These are phyloP conservation scores for Podospora bellae-mahoneyi DNA, from an alignment of 495 filamentous ascomycete species.

Conservation along the genomic window DNA sequence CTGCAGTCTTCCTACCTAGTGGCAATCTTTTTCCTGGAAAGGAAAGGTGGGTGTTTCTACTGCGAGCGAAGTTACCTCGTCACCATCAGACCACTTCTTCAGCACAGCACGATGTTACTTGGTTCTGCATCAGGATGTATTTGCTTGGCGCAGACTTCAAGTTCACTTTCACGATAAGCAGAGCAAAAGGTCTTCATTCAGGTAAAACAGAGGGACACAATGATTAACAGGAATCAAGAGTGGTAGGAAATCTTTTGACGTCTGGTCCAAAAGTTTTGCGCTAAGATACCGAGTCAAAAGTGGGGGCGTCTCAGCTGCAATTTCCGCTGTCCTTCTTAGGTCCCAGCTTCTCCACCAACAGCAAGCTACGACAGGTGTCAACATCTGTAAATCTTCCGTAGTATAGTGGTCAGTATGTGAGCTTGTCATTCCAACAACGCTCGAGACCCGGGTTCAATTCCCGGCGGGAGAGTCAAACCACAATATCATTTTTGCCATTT, in stretches of 20 bases:
- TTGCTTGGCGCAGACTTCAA: not conserved
- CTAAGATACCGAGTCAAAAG: no score
- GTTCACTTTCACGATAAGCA: no score
- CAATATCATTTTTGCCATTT: not conserved
- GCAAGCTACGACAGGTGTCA: conserved; percentile 2
- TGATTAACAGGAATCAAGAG: no score
- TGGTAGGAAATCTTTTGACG: no score
- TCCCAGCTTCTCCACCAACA: not conserved
- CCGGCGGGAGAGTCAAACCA: conserved; percentile 4
- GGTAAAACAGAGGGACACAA: no score
- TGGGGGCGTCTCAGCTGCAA: not conserved
- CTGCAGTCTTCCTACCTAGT: not conserved
- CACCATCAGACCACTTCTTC: not conserved
- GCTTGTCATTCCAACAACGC: conserved; percentile 7
- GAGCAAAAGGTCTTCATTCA: no score
- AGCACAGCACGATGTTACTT: not conserved
- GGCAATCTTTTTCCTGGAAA: not conserved
- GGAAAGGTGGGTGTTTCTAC: not conserved
- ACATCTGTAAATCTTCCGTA: conserved; percentile 7
- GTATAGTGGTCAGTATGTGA: conserved; percentile 9
- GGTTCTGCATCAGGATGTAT: not conserved
- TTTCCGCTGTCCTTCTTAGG: not conserved
- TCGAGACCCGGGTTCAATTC: conserved; percentile 8
- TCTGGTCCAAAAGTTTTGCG: no score
- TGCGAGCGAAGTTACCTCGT: not conserved